Evolutionary conservation across 139 green algal genomes (phyloP), one percentile per base, ranked within the genome.

Genomic region (Tetradesmus lagerheimii): DNA sequence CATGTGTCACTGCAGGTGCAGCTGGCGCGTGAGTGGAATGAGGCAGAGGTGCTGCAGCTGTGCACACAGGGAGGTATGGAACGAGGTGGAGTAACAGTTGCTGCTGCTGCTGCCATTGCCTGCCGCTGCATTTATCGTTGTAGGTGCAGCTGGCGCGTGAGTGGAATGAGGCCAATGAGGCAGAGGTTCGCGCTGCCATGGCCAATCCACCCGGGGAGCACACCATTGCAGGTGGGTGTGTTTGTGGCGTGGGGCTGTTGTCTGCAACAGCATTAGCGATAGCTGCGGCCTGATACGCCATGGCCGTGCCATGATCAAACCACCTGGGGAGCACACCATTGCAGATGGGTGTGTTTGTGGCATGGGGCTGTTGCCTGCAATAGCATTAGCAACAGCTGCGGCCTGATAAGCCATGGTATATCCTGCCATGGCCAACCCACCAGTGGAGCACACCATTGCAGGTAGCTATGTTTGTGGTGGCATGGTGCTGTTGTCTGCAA

Each of bases 361-460:
- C n/a, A n/a, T n/a, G n/a, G n/a, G n/a, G n/a, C n/a, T n/a, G n/a
- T n/a, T n/a, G n/a, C n/a, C n/a, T n/a, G n/a, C n/a, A n/a, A 12
- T 12, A 57, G 45, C 45, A 57, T 9, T 12, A 57, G 45, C 45
- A 57, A 12, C 45, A 57, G 45, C 45, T 18, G 45, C 45, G 14
- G 45, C 45, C 11, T 9, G 11, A 57, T 9, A 9, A 57, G 45
- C 45, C 6, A 11, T 16, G 8, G 45, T 12, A 12, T 12, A 57
- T 57, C 11, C 45, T 57, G 45, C 14, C 45, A 57, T 87, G 38
- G 37, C 71, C 14, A 23, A 80, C 47, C 85, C 86, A 15, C 86
- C 86, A n/a, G 71, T 43, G 4, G 43, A 83, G 14, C 57, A 78
- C 75, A 85, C 86, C 31, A 78, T 90, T n/a, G 37, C 53, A n/a